Evolutionary conservation across 768 basidiomycete species (phyloP), one percentile per base, ranked within the genome.

Genomic region (Lactarius indigo): DNA sequence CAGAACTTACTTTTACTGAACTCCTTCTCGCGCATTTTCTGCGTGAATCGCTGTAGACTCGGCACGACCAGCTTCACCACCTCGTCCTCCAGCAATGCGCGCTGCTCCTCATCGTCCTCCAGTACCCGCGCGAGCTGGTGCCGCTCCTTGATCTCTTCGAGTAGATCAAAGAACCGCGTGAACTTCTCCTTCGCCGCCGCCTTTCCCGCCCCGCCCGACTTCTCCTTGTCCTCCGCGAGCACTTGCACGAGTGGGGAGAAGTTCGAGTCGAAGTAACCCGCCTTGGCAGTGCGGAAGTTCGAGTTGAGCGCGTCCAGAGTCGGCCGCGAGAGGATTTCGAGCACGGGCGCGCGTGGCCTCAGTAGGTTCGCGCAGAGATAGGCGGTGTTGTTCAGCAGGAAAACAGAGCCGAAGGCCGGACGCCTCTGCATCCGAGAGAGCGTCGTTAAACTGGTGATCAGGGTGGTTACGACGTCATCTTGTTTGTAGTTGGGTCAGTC

Each of bases 191-290:
- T 94, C 20, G 84, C 84, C 3, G 84, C 85, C 2, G 83, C 81
- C 76, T 85, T 85, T 33, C 78, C 71, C 75, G 64, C 68, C 23
- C 69, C 44, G 12, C 68, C 59, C 33, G 52, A 28, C 50, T 84
- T 85, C 35, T 76, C 79, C 37, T 75, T 76, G 78, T 86, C 78
- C 78, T 84, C 74, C 76, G 81, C 76, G 63, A 86, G 76, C 23
- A 82, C 71, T 64, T 90, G 88, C 79, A 94, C 85, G 60, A 94
- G 78, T 12, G 90, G 88, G 7, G 87, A 86, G 75, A 90, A 92
- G 76, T 91, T 93, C 28, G 88, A 80, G 68, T 93, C 91, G 68
- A 92, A 92, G 76, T 94, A 94, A 4, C 81, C 88, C 12, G 91
- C 90, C 75, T 92, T 92, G 52, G 92, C 88, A 0, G 87, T 92